Evolutionary conservation across 148 eudicot genomes (phyloP).

Genomic region (Pharnaceum exiguum): DNA sequence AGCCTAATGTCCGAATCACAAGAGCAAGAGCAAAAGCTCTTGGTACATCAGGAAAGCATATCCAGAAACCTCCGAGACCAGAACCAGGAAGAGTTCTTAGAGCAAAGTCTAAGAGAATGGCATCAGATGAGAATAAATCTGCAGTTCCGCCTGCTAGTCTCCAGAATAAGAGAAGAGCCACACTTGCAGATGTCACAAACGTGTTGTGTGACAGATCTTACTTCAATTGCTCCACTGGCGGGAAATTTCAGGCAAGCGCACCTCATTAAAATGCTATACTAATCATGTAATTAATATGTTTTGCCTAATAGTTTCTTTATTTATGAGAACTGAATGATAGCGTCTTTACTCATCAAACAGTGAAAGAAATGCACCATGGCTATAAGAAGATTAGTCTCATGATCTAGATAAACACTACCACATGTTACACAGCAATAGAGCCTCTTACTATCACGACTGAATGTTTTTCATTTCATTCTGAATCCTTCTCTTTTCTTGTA

Average conservation of each 20-base stretch:
- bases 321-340: neutral
- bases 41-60: constrained; percentile 35
- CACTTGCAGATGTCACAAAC: constrained; percentile 70
- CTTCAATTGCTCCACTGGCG: constrained; percentile 25
- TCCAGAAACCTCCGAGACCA: constrained; percentile 43
- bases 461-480: neutral
- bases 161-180: constrained; percentile 62
- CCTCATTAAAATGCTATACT: neutral
- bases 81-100: constrained; percentile 36
- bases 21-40: constrained; percentile 67
- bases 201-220: constrained; percentile 32
- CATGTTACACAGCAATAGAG: no score
- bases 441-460: no score
- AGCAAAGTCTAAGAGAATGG: constrained; percentile 45
- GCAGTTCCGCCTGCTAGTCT: constrained; percentile 17
- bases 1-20: constrained; percentile 48
- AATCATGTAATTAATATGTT: neutral
- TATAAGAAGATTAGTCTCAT: no score
- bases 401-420: no score
- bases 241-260: constrained; percentile 39
- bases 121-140: constrained; percentile 48
- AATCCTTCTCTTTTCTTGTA: constrained; percentile 10
- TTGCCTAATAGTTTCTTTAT: neutral
- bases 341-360: no score
- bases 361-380: no score